phyloP scores from a whole-genome alignment of 148 eudicot species.

The Amaranthus hypochondriacus region DNA sequence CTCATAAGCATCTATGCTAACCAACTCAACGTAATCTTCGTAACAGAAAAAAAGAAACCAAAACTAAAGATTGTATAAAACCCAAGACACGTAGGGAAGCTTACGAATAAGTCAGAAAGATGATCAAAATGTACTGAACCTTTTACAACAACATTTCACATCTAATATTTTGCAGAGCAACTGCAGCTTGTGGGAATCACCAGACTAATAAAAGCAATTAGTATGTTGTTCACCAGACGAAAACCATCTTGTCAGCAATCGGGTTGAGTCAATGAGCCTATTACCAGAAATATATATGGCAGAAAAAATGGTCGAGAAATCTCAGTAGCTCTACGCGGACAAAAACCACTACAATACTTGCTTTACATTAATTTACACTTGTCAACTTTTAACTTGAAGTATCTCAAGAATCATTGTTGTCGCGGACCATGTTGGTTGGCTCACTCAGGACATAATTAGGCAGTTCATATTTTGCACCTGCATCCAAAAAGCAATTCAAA shows the following conservation, averaged over 20 bases:
- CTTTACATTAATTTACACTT: conserved; percentile 29
- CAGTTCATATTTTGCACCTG: conserved; percentile 82
- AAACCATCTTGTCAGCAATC: not conserved
- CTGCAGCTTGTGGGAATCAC: not conserved
- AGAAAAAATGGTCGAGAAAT: conserved; percentile 15
- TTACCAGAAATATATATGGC: conserved; percentile 4
- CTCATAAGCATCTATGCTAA: no score
- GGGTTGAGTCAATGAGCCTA: conserved; percentile 21
- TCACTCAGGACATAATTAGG: conserved; percentile 74
- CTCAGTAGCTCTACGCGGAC: not conserved
- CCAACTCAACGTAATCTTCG: no score
- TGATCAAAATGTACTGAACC: not conserved
- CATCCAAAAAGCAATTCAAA: conserved; percentile 12
- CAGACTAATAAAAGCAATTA: not conserved
- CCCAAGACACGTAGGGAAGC: not conserved
- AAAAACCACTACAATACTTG: conserved; percentile 11
- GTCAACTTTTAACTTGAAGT: conserved; percentile 7
- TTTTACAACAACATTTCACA: not conserved
- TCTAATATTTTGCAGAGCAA: not conserved
- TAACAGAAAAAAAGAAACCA: no score
- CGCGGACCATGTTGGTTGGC: conserved; percentile 67
- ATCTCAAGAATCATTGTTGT: conserved; percentile 14
- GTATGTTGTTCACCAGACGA: conserved; percentile 5
- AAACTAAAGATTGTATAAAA: no score
- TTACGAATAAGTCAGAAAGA: not conserved